Base-by-base conservation (phyloP, 192 early-diverging fungal genomes). In the Phlyctochytrium arcticum region DNA sequence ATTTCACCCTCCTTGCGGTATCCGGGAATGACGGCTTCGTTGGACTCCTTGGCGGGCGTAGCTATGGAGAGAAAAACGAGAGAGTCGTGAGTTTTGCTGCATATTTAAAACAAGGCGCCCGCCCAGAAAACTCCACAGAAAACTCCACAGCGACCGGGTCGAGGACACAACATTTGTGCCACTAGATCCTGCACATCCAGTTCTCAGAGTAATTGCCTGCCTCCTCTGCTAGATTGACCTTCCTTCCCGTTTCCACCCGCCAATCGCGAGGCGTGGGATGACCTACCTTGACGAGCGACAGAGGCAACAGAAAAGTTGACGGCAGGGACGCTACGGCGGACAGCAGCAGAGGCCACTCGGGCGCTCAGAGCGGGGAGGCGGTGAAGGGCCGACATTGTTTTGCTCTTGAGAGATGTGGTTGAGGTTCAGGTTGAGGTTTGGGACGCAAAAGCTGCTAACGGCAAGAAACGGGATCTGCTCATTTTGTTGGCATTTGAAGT, bases 1-100 rank as follows among this genome's bases (percentile, higher is more conserved):
- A 84, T 62, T 48, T 75, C 56, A 21, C 82, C 82, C 27, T 88
- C 84, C 23, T 86, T 78, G 29, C 78, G 72, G 71, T 82, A 80
- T 60, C 91, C 93, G 48, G 88, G 76, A 19, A 44, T 44, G 15
- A 44, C 59, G 46, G 46, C 26, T 6, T 55, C 32, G 47, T 48
- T 21, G 59, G 19, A 35, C 23, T 48, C 6, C 29, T n/a, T 48
- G 29, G 46, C 23, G n/a, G 59, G 59, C 15, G 59, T 61, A 17
- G 59, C 59, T 61, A 21, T 4, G 10, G 10, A 17, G 21, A 6
- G n/a, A 57, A 27, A 17, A 5, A 23, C 8, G 7, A 32, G 19
- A 33, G 55, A 36, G 6, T 57, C 6, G 55, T 42, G 39, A n/a
- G 39, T 26, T 26, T 4, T 54, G 17, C 17, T 6, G 51, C 3